Conservation (phyloP, 306 rosid genomes). For the Fagus sylvatica region DNA sequence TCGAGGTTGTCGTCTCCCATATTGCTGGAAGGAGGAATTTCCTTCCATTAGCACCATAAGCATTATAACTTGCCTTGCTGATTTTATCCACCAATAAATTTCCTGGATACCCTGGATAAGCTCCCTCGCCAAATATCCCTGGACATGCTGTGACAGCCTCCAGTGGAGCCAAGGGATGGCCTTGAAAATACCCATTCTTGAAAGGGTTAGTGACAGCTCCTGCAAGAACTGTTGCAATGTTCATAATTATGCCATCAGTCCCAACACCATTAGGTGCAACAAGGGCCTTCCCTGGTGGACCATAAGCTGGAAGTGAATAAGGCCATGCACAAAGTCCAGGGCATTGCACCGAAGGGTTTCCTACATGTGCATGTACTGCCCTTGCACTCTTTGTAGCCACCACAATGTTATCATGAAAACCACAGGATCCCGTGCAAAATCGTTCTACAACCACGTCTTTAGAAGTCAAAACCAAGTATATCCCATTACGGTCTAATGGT, state of each 20-base stretch:
- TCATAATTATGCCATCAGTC: conserved; percentile 20
- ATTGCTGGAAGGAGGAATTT: conserved; percentile 40
- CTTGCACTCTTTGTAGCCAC: not conserved
- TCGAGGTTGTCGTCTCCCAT: conserved; percentile 19
- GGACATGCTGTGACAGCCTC: conserved; percentile 38
- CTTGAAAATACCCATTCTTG: conserved; percentile 30
- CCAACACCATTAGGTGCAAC: conserved; percentile 34
- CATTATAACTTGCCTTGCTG: conserved; percentile 26
- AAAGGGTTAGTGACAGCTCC: conserved; percentile 37
- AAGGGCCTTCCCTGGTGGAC: conserved; percentile 20
- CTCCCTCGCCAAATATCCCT: conserved; percentile 29
- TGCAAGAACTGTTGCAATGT: conserved; percentile 25
- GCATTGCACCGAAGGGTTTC: conserved; percentile 31
- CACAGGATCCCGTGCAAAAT: conserved; percentile 40
- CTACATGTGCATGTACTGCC: conserved; percentile 32
- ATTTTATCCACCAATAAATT: conserved; percentile 14
- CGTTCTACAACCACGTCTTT: conserved; percentile 30
- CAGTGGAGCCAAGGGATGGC: conserved; percentile 24
- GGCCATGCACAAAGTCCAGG: conserved; percentile 39
- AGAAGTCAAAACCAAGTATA: conserved; percentile 35
- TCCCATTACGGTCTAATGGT: conserved; percentile 28
- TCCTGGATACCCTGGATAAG: conserved; percentile 40
- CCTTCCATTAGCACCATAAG: conserved; percentile 26
- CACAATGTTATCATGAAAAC: conserved; percentile 25
- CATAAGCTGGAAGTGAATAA: conserved; percentile 17